Evolutionary conservation across 2,329 filamentous ascomycete species (phyloP), one percentile per base, ranked within the genome.

Genomic region (Aspergillus latus): DNA sequence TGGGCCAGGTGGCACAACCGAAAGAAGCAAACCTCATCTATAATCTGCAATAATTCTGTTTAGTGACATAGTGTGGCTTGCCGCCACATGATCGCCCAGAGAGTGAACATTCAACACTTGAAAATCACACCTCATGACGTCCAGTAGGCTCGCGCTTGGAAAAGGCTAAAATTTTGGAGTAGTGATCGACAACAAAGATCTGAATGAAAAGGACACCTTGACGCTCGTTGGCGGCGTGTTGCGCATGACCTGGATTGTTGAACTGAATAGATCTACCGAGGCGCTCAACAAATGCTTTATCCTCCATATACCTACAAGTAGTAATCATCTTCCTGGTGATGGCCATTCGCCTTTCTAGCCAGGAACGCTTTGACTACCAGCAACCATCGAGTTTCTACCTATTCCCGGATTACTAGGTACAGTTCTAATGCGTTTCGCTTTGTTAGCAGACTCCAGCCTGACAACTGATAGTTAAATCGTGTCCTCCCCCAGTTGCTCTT

Each of bases 401-500:
- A 11, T 13, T 13, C 10, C n/a, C 34, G 34, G 11, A 37, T 13
- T 5, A 37, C 9, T 37, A 13, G 21, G 21, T 21, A 21, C 21
- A 21, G 21, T 21, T 21, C 21, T 21, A 21, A 21, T 21, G 21
- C 21, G 21, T 21, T 21, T 21, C 21, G 21, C 21, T 21, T 37
- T 11, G 34, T 37, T 37, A 13, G 11, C 11, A 37, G 34, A 37
- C 34, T 13, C 4, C 9, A 37, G 34, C n/a, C 34, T 21, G 21
- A 21, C 21, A 21, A 21, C 21, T 21, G n/a, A 37, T 11, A 5
- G 30, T 13, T 37, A 37, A 13, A 11, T 13, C 34, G 34, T 37
- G 34, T 13, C 52, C 30, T 49, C 21, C 46, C 52, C 36, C 43
- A 53, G 50, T 44, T 46, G 36, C 42, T 52, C 40, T 42, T 39